phyloP scores from a whole-genome alignment of 2,329 filamentous ascomycete genomes.

The Triangularia setosa region DNA sequence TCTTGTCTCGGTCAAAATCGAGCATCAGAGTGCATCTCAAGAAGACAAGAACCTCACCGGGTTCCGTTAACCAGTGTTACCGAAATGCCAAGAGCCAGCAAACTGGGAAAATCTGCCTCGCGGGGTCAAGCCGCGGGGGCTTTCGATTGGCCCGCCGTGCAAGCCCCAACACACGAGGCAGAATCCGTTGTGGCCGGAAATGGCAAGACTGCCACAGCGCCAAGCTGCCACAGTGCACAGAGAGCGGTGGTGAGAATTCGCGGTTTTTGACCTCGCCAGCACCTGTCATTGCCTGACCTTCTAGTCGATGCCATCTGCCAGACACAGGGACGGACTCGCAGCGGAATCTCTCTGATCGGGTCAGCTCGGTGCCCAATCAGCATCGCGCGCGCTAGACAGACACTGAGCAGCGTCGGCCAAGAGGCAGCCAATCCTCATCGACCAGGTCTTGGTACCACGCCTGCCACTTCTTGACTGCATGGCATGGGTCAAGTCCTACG shows the following conservation, averaged over 20 bases:
- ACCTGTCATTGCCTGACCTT: neutral
- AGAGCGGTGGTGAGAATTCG: neutral
- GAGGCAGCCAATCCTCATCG: constrained; percentile 26
- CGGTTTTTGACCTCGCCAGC: neutral
- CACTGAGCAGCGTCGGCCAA: neutral
- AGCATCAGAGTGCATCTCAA: neutral
- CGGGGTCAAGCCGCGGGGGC: constrained; percentile 2
- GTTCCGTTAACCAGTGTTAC: neutral
- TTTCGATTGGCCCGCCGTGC: constrained; percentile 11
- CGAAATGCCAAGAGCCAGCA: neutral
- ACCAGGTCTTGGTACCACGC: constrained; percentile 9
- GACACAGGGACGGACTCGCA: neutral
- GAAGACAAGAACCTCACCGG: neutral
- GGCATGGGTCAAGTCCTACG: constrained; percentile 18
- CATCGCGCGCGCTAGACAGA: neutral
- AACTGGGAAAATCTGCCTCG: constrained; percentile 11
- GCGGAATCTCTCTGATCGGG: neutral
- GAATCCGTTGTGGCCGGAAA: constrained; percentile 8
- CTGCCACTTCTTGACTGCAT: constrained; percentile 13
- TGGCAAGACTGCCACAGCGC: neutral
- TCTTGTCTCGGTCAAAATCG: neutral
- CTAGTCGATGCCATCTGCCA: constrained; percentile 15
- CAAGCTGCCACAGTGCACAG: neutral
- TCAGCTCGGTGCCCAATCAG: neutral
- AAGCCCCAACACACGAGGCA: constrained; percentile 8